Evolutionary conservation across 441 rosid species (phyloP).

Genomic region (Corymbia calophylla): DNA sequence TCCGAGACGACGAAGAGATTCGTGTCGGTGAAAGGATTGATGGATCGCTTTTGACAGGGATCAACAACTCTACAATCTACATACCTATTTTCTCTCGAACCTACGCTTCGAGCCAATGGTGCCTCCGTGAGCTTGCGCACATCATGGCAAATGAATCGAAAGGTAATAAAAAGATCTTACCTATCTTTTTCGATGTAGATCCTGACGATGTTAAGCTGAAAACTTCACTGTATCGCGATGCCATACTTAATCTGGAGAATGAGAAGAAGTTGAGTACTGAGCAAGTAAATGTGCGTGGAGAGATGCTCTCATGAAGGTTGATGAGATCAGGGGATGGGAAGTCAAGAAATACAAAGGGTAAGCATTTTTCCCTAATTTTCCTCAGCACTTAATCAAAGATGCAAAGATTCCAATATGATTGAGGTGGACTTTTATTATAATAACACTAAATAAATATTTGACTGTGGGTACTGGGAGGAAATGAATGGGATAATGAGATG

Average conservation of each 20-base stretch:
- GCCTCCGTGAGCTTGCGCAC: not conserved
- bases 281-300: not conserved
- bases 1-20: not conserved
- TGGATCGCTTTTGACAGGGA: not conserved
- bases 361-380: not conserved
- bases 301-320: not conserved
- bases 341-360: not conserved
- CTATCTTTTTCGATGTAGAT: not conserved
- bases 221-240: not conserved
- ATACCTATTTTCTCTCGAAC: not conserved
- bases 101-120: not conserved
- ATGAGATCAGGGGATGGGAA: not conserved
- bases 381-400: not conserved
- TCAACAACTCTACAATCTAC: not conserved
- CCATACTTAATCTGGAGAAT: accelerated
- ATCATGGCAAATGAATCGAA: too few species aligned
- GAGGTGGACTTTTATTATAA: not conserved
- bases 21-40: not conserved
- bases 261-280: not conserved
- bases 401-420: not conserved
- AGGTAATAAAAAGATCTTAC: not conserved
- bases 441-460: not conserved
- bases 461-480: not conserved
- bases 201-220: not conserved
- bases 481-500: not conserved